Percentiles rank a stretch among this genome's conserved stretches.
Conservation (phyloP, 31 red algal species). For the Endocladia muricata region DNA sequence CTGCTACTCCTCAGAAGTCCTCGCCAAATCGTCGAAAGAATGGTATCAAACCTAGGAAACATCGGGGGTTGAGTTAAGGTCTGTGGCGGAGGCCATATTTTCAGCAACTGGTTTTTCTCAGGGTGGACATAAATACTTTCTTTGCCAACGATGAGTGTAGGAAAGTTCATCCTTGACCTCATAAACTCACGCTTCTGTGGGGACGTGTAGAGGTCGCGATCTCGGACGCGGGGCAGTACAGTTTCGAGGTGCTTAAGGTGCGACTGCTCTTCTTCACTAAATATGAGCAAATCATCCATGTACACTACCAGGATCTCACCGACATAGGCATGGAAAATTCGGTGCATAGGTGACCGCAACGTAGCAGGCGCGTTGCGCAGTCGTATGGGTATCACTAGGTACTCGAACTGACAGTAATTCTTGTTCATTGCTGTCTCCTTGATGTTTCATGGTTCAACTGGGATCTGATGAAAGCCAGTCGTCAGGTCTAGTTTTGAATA, state of each 20-base stretch:
- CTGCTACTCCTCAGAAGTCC: not conserved
- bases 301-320: not conserved
- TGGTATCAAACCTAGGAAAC: not conserved
- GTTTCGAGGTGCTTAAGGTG: not conserved
- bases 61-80: too few relatives aligned
- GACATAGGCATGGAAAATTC: not conserved
- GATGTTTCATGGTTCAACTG: not conserved
- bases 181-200: conserved; percentile 12
- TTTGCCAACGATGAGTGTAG: not conserved
- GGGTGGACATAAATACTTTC: not conserved
- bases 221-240: not conserved
- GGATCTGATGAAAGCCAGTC: not conserved
- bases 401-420: conserved; percentile 12
- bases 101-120: not conserved
- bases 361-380: conserved; percentile 4
- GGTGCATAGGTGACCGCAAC: not conserved
- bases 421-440: not conserved
- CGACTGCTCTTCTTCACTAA: conserved; percentile 5
- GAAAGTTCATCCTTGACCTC: not conserved
- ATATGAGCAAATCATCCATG: conserved; percentile 1
- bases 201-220: not conserved
- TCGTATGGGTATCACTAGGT: not conserved
- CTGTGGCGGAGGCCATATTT: not conserved
- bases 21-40: not conserved
- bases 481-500: not conserved